Evolutionary conservation across 2,329 filamentous ascomycete genomes (phyloP).

Genomic region (Aspergillus clavatus): DNA sequence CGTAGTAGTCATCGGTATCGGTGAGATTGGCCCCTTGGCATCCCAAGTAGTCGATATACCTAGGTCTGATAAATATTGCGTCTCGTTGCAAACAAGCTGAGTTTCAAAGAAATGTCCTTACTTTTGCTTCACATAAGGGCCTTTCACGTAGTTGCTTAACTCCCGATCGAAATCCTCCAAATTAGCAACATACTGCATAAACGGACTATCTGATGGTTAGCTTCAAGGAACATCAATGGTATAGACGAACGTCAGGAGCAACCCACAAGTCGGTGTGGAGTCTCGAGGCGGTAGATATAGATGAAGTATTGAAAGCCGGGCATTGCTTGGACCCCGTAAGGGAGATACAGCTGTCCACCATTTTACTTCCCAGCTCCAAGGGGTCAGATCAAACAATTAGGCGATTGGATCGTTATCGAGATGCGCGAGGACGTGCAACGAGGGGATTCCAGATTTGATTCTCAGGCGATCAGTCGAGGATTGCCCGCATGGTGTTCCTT

Average conservation of each 20-base stretch:
- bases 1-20: slow-evolving; percentile 78
- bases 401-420: not conserved
- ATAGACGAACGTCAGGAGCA: slow-evolving; percentile 18
- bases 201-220: slow-evolving; percentile 58
- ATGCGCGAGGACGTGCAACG: not conserved
- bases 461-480: slow-evolving; percentile 1
- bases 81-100: slow-evolving; percentile 7
- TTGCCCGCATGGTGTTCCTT: not conserved
- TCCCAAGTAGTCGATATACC: slow-evolving; percentile 76
- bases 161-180: slow-evolving; percentile 69
- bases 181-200: slow-evolving; percentile 76
- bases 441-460: not conserved
- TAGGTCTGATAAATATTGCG: slow-evolving; percentile 36
- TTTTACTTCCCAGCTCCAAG: slow-evolving; percentile 27
- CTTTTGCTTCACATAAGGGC: slow-evolving; percentile 72
- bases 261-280: slow-evolving; percentile 63
- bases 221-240: slow-evolving; percentile 10
- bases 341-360: slow-evolving; percentile 56
- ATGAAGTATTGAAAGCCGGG: slow-evolving; percentile 66
- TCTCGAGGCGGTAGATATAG: slow-evolving; percentile 60
- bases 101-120: slow-evolving; percentile 42
- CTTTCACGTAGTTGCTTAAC: slow-evolving; percentile 66
- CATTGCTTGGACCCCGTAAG: slow-evolving; percentile 66
- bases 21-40: slow-evolving; percentile 72
- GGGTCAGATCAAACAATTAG: not conserved